phyloP scores from a whole-genome alignment of 2,329 filamentous ascomycete species.

The Amauroascus verrucosus region DNA sequence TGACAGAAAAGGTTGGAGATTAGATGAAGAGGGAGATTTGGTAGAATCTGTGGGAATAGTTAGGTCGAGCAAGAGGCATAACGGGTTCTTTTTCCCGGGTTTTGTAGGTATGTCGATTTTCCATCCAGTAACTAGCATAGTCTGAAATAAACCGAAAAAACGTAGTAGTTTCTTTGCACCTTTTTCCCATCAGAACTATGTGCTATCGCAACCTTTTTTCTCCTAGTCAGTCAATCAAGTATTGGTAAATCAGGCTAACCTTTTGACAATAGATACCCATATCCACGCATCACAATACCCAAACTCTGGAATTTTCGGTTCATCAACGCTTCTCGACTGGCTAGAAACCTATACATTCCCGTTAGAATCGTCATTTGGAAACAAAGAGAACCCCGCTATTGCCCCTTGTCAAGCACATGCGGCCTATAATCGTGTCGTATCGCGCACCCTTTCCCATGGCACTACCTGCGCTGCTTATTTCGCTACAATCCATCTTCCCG shows the following conservation, averaged over 20 bases:
- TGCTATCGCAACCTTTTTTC: no score
- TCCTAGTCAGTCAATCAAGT: no score
- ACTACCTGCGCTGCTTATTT: constrained; percentile 95
- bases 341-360: constrained; percentile 91
- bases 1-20: constrained; percentile 26
- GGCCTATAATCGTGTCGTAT: constrained; percentile 69
- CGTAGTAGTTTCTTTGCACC: neutral
- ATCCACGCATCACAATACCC: constrained; percentile 93
- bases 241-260: neutral
- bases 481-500: constrained; percentile 73
- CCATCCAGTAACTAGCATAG: neutral
- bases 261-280: constrained; percentile 63
- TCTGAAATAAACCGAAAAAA: neutral
- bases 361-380: constrained; percentile 64
- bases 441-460: constrained; percentile 73
- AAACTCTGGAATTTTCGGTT: constrained; percentile 88
- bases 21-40: constrained; percentile 15
- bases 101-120: constrained; percentile 34
- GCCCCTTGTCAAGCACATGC: constrained; percentile 23
- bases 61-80: constrained; percentile 33
- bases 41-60: constrained; percentile 23
- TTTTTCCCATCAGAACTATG: neutral
- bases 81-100: constrained; percentile 39
- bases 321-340: constrained; percentile 87
- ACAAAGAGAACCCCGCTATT: constrained; percentile 16